phyloP scores from a whole-genome alignment of 306 rosid genomes.

The Cucumis melo region DNA sequence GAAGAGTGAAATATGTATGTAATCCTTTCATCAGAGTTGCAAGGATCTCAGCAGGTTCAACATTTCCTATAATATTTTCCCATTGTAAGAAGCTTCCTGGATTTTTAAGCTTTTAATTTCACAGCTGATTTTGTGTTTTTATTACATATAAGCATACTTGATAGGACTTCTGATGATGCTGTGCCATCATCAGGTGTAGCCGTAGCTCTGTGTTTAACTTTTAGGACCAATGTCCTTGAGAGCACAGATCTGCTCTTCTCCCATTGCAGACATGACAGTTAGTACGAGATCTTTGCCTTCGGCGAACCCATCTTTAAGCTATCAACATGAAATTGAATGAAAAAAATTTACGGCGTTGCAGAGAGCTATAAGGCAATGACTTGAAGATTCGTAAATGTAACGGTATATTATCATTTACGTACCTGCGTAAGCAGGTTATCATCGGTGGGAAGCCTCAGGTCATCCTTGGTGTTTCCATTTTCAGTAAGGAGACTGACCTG shows the following conservation, averaged over 20 bases:
- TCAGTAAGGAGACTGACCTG: slow-evolving; percentile 66
- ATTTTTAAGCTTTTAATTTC: not conserved
- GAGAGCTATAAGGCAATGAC: not conserved
- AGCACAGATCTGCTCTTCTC: slow-evolving; percentile 64
- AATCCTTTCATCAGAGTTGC: not conserved
- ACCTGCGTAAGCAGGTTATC: slow-evolving; percentile 51
- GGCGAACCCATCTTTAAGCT: slow-evolving; percentile 61
- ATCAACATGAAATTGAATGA: not conserved
- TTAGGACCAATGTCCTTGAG: slow-evolving; percentile 65
- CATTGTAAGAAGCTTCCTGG: not conserved
- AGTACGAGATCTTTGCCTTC: slow-evolving; percentile 70
- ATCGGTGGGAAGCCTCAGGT: slow-evolving; percentile 66
- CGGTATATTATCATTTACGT: not conserved
- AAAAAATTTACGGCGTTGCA: not conserved
- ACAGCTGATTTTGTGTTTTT: not conserved
- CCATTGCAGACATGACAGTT: slow-evolving; percentile 72
- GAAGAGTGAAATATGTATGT: not conserved
- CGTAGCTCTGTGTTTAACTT: slow-evolving; percentile 27
- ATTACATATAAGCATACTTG: slow-evolving; percentile 15
- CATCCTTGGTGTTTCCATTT: slow-evolving; percentile 69
- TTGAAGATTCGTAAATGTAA: not conserved
- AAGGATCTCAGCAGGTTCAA: not conserved
- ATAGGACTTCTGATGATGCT: slow-evolving; percentile 15
- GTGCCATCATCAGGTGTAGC: slow-evolving; percentile 25
- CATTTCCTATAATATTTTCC: not conserved